These are phyloP conservation scores for Cryptosporidium baileyi DNA, from an alignment of 169 alveolate genomes.

Conservation along the genomic window DNA sequence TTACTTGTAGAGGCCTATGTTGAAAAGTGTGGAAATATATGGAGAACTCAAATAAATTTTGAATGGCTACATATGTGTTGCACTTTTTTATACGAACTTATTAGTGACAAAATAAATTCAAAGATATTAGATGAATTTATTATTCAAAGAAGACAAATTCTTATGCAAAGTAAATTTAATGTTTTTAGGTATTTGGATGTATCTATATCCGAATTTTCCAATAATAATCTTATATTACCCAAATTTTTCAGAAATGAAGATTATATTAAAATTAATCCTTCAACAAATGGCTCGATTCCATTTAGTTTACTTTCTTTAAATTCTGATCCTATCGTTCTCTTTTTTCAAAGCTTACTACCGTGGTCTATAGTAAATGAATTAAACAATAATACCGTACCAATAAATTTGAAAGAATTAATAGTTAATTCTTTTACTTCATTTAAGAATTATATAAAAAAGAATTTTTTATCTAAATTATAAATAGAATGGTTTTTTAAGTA, in stretches of 20 bases:
- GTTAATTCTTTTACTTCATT: conserved; percentile 8
- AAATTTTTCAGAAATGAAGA: conserved; percentile 32
- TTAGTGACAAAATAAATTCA: not conserved
- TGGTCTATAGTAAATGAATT: not conserved
- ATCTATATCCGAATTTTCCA: conserved; percentile 37
- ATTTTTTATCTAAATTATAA: too few relatives aligned
- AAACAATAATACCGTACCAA: not conserved
- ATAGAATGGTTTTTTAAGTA: too few relatives aligned
- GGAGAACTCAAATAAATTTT: conserved; percentile 4
- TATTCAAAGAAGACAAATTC: not conserved
- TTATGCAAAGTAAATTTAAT: conserved; percentile 32
- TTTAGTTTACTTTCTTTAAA: not conserved
- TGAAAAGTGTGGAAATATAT: conserved; percentile 22
- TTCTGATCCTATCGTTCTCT: conserved; percentile 48
- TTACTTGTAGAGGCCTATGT: conserved; percentile 44
- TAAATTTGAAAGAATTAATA: conserved; percentile 7
- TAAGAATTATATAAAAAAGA: conserved; percentile 1
- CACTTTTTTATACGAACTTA: not conserved
- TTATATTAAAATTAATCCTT: not conserved
- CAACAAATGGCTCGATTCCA: too few relatives aligned
- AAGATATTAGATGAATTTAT: not conserved
- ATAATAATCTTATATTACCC: conserved; percentile 3
- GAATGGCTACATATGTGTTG: conserved; percentile 38
- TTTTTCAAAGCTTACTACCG: conserved; percentile 18
- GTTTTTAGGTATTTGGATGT: conserved; percentile 61